Percentiles rank a stretch among this genome's conserved stretches.
Conservation (phyloP, 2,329 filamentous ascomycete species). For the Verticillium longisporum region DNA sequence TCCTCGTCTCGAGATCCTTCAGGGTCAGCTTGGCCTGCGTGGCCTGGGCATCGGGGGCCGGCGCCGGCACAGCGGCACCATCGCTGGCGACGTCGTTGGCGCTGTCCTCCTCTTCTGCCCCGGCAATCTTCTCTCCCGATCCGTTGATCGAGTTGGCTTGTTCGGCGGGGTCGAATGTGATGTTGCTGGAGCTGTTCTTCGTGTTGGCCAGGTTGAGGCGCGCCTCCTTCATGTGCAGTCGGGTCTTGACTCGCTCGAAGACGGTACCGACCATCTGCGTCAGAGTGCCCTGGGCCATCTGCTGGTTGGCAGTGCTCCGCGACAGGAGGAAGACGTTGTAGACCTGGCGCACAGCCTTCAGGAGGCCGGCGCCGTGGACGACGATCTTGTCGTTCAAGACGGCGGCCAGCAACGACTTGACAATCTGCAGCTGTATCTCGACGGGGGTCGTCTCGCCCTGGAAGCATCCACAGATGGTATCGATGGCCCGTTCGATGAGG, state of each 20-base stretch:
- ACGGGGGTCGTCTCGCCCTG: slow-evolving; percentile 89
- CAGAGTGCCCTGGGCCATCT: slow-evolving; percentile 91
- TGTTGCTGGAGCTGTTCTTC: slow-evolving; percentile 45
- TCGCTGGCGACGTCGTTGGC: slow-evolving; percentile 24
- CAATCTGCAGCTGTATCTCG: slow-evolving; percentile 94
- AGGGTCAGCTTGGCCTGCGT: slow-evolving; percentile 52
- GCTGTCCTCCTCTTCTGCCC: slow-evolving; percentile 8
- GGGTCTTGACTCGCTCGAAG: slow-evolving; percentile 85
- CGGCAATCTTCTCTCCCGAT: slow-evolving; percentile 16
- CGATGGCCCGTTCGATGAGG: slow-evolving; percentile 93
- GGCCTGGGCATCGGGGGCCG: slow-evolving; percentile 15
- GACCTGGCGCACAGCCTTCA: slow-evolving; percentile 95
- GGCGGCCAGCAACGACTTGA: slow-evolving; percentile 91
- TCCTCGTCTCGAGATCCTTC: slow-evolving; percentile 60
- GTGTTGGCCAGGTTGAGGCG: slow-evolving; percentile 52
- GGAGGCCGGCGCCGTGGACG: slow-evolving; percentile 88
- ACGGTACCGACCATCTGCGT: slow-evolving; percentile 99
- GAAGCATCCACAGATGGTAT: slow-evolving; percentile 99
- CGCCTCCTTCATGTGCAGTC: slow-evolving; percentile 81
- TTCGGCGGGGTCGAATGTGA: slow-evolving; percentile 41
- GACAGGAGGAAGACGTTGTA: slow-evolving; percentile 99
- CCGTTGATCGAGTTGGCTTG: slow-evolving; percentile 29
- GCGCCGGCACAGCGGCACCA: slow-evolving; percentile 21
- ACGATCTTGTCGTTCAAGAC: slow-evolving; percentile 98
- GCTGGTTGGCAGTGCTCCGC: slow-evolving; percentile 89